Conservation (phyloP, 164 flowering plant genomes). For the Umbellularia californica region DNA sequence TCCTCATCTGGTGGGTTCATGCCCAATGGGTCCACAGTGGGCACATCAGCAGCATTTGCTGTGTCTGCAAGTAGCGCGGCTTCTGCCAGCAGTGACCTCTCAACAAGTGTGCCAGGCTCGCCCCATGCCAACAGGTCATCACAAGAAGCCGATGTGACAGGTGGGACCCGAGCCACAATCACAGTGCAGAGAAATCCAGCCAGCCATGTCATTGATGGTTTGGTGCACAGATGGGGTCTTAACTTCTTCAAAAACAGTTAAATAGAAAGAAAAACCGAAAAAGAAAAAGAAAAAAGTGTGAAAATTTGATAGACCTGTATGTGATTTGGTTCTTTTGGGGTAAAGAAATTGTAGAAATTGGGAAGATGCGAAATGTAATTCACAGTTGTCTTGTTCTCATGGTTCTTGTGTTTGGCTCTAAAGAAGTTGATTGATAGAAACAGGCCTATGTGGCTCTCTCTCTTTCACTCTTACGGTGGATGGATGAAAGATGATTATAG, state of each 20-base stretch:
- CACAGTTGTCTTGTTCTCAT: not conserved
- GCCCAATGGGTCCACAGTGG: not conserved
- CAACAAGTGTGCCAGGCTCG: conserved; percentile 26
- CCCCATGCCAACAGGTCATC: conserved; percentile 20
- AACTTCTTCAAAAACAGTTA: conserved; percentile 60
- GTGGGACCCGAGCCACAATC: conserved; percentile 60
- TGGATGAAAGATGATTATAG: too few species aligned
- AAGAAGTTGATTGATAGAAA: not conserved
- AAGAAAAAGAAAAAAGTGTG: not conserved
- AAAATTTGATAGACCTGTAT: conserved; percentile 4
- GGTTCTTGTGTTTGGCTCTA: not conserved
- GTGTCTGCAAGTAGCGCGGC: conserved; percentile 4
- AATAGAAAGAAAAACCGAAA: not conserved
- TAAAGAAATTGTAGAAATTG: conserved; percentile 1
- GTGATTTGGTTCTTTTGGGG: not conserved
- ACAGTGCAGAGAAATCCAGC: conserved; percentile 56
- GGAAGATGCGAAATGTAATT: not conserved
- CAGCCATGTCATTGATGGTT: conserved; percentile 58
- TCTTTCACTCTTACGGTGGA: too few species aligned
- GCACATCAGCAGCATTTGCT: conserved; percentile 2
- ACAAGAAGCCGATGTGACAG: conserved; percentile 31
- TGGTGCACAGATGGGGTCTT: conserved; percentile 80
- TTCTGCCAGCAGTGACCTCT: conserved; percentile 26
- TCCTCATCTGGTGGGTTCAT: conserved; percentile 4
- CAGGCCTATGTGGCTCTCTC: not conserved